Evolutionary conservation across 1,139 yeast genomes (phyloP), one percentile per base, ranked within the genome.

Genomic region (Blastobotrys apis): DNA sequence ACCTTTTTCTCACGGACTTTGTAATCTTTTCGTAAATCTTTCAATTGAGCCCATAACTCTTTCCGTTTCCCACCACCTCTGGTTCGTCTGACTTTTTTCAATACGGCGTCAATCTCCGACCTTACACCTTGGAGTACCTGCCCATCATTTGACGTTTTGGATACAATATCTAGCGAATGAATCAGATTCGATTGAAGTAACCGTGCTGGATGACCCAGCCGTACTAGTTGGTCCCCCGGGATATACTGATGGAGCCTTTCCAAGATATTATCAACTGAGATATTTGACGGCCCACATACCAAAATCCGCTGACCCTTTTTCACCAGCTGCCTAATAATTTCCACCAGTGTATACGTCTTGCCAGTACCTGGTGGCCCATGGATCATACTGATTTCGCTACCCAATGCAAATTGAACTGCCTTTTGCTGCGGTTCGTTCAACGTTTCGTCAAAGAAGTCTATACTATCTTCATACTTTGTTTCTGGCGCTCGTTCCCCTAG

Each of bases 201-300:
- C 49, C 97, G 73, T 0, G 97, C 96, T 0, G 97, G 97, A 60
- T 92, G 97, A 0, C 98, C 98, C 33, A 92, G 74, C 59, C 98
- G 72, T 4, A 92, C 70, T 22, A 92, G 65, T 48, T 78, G 65
- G 41, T 72, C 73, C 6, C 75, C 80, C 1, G 77, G 74, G 21
- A 74, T 56, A 4, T 65, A 67, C 12, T 66, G 64, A n/a, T 80
- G 73, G 21, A 90, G 64, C 49, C 97, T 69, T 60, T 90, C 97
- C 41, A 88, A 65, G 25, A 92, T 84, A 0, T 95, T 92, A 63
- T 92, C 97, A 0, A 88, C 96, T 0, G 97, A 81, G n/a, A 88
- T 82, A 60, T 92, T 92, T 0, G 97, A 90, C 0, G 97, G 95
- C 0, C 97, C 97, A 66, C 97, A 90, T 0, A 92, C 94, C 33